Conservation (phyloP, 1,139 yeast genomes). For the Nadsonia commutata region DNA sequence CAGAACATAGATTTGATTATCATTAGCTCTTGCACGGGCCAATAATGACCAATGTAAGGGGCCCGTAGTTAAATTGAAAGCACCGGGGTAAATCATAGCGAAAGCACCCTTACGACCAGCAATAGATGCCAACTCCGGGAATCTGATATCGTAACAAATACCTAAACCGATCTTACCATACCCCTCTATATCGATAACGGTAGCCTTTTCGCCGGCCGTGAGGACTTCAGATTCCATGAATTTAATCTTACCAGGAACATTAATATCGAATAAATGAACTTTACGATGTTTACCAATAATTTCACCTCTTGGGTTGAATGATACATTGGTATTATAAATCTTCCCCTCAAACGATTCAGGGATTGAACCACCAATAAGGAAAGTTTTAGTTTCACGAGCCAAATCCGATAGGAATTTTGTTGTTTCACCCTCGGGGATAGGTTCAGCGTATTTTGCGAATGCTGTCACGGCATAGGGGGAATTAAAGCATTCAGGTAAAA, state of each 20-base stretch:
- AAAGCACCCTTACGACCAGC: constrained; percentile 67
- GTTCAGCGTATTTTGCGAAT: constrained; percentile 73
- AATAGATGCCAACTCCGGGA: constrained; percentile 76
- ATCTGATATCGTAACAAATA: constrained; percentile 83
- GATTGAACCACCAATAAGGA: constrained; percentile 77
- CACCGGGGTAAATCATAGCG: constrained; percentile 91
- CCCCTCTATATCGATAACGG: constrained; percentile 54
- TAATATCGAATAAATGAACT: constrained; percentile 80
- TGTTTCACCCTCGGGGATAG: constrained; percentile 55
- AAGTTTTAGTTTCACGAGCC: constrained; percentile 48
- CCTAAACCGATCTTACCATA: constrained; percentile 77
- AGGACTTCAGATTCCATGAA: constrained; percentile 71
- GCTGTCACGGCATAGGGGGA: constrained; percentile 86
- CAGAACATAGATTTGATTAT: constrained; percentile 68
- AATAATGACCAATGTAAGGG: constrained; percentile 88
- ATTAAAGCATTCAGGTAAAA: constrained; percentile 85
- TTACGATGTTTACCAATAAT: constrained; percentile 79
- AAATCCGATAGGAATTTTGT: constrained; percentile 42
- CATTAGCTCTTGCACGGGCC: constrained; percentile 79
- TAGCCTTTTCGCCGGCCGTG: constrained; percentile 65
- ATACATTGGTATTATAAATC: constrained; percentile 68
- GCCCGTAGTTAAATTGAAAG: constrained; percentile 90
- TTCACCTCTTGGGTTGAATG: constrained; percentile 56
- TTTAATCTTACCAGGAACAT: constrained; percentile 76
- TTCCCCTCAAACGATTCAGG: constrained; percentile 60